Percentiles rank a stretch among this genome's conserved stretches.
Evolutionary conservation across 1,284 basidiomycete genomes (phyloP).

Genomic region (Ceratobasidium sp.): DNA sequence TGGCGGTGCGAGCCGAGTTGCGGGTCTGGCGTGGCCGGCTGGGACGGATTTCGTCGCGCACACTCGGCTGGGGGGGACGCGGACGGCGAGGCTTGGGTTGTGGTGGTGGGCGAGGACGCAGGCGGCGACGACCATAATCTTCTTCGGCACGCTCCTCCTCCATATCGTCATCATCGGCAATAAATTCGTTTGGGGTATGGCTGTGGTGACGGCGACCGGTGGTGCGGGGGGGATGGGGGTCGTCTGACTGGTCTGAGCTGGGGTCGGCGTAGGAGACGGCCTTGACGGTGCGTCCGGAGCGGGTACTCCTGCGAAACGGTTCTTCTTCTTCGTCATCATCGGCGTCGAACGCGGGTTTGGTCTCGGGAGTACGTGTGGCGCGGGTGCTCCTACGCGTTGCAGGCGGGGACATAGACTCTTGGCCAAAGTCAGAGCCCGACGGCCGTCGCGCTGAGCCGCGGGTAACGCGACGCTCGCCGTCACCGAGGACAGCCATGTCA

Average conservation of each 20-base stretch:
- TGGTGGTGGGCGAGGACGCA: constrained; percentile 24
- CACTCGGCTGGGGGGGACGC: constrained; percentile 33
- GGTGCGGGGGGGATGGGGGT: constrained; percentile 37
- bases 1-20: constrained; percentile 39
- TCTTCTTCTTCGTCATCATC: constrained; percentile 36
- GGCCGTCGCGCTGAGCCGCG: constrained; percentile 27
- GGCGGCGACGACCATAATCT: constrained; percentile 42
- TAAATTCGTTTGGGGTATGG: constrained; percentile 44
- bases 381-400: constrained; percentile 20
- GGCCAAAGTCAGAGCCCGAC: constrained; percentile 39
- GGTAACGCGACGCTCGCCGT: constrained; percentile 40
- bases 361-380: constrained; percentile 30
- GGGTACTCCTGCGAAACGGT: constrained; percentile 2
- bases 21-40: constrained; percentile 38
- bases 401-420: constrained; percentile 9
- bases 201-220: background rate
- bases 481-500: constrained; percentile 30
- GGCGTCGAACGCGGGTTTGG: constrained; percentile 12
- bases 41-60: constrained; percentile 42
- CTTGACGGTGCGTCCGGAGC: constrained; percentile 36
- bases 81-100: constrained; percentile 33
- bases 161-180: constrained; percentile 45
- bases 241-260: constrained; percentile 42
- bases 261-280: constrained; percentile 25
- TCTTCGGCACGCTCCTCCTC: constrained; percentile 45